Conservation (phyloP, 202 grass and related monocot species). For the Digitaria exilis region DNA sequence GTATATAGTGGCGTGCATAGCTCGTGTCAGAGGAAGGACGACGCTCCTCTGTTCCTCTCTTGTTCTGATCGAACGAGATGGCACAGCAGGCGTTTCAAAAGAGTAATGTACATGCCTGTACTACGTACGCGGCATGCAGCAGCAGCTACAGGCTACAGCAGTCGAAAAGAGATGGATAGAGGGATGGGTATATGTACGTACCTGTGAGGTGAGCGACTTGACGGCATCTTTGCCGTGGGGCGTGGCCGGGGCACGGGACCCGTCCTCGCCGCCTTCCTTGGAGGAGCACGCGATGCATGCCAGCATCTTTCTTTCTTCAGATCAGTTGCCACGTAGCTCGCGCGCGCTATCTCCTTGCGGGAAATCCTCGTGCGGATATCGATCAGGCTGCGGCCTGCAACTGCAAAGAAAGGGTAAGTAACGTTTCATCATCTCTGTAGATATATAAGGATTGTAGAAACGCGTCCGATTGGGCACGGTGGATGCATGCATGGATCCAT, state of each 20-base stretch:
- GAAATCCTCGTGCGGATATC: no score
- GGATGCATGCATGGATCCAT: background rate
- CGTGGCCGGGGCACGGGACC: constrained; percentile 60
- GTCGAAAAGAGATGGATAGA: background rate
- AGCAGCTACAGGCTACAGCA: background rate
- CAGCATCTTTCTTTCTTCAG: constrained; percentile 64
- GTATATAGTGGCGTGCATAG: background rate
- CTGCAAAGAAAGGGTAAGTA: background rate
- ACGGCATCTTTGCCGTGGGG: constrained; percentile 56
- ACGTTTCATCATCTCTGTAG: background rate
- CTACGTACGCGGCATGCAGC: background rate
- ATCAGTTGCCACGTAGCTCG: background rate
- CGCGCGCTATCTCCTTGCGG: no score
- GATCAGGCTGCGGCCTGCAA: background rate
- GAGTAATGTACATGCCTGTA: background rate
- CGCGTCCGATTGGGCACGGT: background rate
- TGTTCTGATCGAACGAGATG: background rate
- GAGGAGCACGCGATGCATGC: constrained; percentile 83
- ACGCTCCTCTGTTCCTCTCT: background rate
- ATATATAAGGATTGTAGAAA: background rate
- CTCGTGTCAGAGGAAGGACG: constrained; percentile 27
- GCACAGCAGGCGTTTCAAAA: constrained; percentile 6
- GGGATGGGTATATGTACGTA: constrained; percentile 35
- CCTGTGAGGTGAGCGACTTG: constrained; percentile 87
- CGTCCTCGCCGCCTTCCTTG: constrained; percentile 81